Conservation (phyloP, 148 eudicot species). For the Cornus kousa region DNA sequence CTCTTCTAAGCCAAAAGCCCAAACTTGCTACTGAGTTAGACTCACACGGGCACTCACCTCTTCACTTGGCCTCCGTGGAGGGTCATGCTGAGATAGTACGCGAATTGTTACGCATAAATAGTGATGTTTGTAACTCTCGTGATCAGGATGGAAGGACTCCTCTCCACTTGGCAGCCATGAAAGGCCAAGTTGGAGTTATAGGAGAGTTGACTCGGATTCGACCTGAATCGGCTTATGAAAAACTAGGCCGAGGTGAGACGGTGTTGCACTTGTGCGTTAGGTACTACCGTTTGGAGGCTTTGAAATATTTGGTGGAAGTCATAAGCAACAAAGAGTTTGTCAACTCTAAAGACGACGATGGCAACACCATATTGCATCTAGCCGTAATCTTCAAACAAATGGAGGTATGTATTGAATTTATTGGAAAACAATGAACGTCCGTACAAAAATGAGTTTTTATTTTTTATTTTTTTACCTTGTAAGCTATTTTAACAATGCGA, state of each 20-base stretch:
- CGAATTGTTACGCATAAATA: constrained; percentile 16
- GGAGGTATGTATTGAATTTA: constrained; percentile 17
- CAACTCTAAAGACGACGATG: constrained; percentile 29
- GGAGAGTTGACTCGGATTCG: constrained; percentile 26
- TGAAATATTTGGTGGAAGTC: constrained; percentile 17
- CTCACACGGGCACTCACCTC: constrained; percentile 31
- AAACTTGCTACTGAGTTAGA: constrained; percentile 24
- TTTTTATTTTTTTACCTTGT: no score
- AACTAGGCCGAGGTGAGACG: constrained; percentile 20
- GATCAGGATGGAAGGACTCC: constrained; percentile 27
- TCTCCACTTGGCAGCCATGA: constrained; percentile 31
- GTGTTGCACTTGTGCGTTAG: constrained; percentile 33
- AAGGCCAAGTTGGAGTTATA: constrained; percentile 23
- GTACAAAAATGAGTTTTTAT: no score
- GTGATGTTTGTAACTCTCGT: not conserved
- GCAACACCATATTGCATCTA: constrained; percentile 33
- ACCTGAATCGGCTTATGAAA: constrained; percentile 20
- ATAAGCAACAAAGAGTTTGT: constrained; percentile 17
- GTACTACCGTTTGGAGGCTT: constrained; percentile 26
- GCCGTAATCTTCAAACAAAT: constrained; percentile 8
- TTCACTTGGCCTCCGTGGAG: constrained; percentile 29
- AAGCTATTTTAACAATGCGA: no score
- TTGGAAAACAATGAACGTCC: no score
- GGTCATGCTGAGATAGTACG: constrained; percentile 23
- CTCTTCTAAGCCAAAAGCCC: constrained; percentile 23